These are phyloP conservation scores for Naganishia onofrii DNA, from an alignment of 768 basidiomycete species.

Conservation along the genomic window DNA sequence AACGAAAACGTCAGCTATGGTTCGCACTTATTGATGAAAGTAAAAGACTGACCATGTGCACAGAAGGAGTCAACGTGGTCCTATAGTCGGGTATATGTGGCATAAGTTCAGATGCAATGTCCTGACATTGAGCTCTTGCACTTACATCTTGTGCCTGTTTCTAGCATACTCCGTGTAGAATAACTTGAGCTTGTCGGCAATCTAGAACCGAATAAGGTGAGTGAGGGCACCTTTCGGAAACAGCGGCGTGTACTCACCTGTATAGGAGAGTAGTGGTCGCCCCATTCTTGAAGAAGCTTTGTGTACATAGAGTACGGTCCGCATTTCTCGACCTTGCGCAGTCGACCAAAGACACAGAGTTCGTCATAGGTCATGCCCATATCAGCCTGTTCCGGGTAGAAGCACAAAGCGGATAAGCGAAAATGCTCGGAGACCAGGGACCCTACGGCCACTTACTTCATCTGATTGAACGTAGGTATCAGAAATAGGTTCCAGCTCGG, in stretches of 20 bases:
- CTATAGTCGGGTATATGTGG: constrained; percentile 29
- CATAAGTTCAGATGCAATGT: neutral
- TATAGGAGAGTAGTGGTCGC: constrained; percentile 71
- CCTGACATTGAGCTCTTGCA: constrained; percentile 26
- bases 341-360: constrained; percentile 83
- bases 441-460: constrained; percentile 61
- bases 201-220: constrained; percentile 56
- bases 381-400: constrained; percentile 75
- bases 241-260: constrained; percentile 59
- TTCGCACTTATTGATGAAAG: neutral
- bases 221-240: neutral
- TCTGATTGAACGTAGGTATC: constrained; percentile 87
- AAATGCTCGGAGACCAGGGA: constrained; percentile 16
- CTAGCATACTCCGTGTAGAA: constrained; percentile 97
- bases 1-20: neutral
- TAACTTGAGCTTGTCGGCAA: constrained; percentile 92
- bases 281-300: constrained; percentile 93
- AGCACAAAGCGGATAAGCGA: neutral
- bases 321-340: constrained; percentile 94
- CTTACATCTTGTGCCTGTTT: constrained; percentile 96
- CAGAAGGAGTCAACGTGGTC: constrained; percentile 47
- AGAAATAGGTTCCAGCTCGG: constrained; percentile 92
- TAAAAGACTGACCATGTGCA: constrained; percentile 42
- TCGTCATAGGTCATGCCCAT: constrained; percentile 99
- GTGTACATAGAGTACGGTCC: constrained; percentile 98